A percentile compares a stretch with the other conserved stretches of the same genome.
These are phyloP conservation scores for Monoraphidium neglectum DNA, from an alignment of 139 green algal genomes.

Conservation along the genomic window DNA sequence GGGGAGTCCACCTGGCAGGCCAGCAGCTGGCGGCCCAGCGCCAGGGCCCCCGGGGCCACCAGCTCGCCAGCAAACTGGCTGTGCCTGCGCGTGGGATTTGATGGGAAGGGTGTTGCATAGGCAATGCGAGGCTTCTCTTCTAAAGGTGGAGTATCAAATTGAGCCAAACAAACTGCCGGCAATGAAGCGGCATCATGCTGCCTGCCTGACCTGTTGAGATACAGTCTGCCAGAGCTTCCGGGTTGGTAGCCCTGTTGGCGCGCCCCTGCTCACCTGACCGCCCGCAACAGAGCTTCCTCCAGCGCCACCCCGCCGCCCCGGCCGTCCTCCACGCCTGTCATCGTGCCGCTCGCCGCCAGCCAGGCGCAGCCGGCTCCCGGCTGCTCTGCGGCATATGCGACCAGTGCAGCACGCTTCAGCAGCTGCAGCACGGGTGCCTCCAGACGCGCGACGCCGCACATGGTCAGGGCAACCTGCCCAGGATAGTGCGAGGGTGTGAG, in stretches of 20 bases:
- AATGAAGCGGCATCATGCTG: too few relatives aligned
- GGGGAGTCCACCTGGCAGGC: constrained; percentile 6
- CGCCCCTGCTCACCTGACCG: constrained; percentile 33
- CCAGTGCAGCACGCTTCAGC: constrained; percentile 16
- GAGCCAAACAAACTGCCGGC: too few relatives aligned
- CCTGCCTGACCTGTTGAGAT: too few relatives aligned
- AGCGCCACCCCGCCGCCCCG: constrained; percentile 2
- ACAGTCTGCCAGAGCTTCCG: too few relatives aligned
- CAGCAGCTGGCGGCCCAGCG: constrained; percentile 28
- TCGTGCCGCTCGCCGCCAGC: constrained; percentile 1
- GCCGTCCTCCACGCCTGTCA: background rate
- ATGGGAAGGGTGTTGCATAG: too few relatives aligned
- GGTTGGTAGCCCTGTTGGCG: too few relatives aligned
- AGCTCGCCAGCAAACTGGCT: constrained; percentile 35
- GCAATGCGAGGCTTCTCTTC: too few relatives aligned
- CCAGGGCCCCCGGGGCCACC: constrained; percentile 31
- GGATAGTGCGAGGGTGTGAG: too few relatives aligned
- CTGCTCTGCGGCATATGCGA: background rate
- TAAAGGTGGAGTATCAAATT: too few relatives aligned
- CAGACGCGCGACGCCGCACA: background rate
- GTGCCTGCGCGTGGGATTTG: too few relatives aligned
- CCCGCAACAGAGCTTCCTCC: constrained; percentile 25
- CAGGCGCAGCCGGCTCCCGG: background rate
- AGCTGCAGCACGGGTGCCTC: constrained; percentile 27
- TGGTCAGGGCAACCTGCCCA: too few relatives aligned